Evolutionary conservation across 345 rosid genomes (phyloP).

Genomic region (Draba incana): DNA sequence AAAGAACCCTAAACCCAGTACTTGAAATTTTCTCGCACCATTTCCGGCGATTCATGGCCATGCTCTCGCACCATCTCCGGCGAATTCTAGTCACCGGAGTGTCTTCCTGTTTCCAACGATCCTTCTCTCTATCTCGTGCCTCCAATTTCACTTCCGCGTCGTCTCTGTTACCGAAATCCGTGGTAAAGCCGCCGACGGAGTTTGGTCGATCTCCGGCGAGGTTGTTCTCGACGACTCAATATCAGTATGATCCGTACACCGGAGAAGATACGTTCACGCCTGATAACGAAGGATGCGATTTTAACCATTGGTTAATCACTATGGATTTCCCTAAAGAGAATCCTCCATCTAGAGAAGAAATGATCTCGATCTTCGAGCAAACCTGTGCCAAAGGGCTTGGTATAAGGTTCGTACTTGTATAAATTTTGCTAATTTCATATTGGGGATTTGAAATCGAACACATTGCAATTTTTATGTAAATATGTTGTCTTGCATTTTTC

Average conservation of each 20-base stretch:
- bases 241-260: slow-evolving; percentile 49
- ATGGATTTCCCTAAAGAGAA: slow-evolving; percentile 70
- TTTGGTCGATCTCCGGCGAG: slow-evolving; percentile 13
- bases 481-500: neutral
- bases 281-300: slow-evolving; percentile 87
- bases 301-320: slow-evolving; percentile 87
- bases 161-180: neutral
- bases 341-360: slow-evolving; percentile 59
- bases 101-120: slow-evolving; percentile 40
- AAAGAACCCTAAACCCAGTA: slow-evolving; percentile 27
- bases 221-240: slow-evolving; percentile 40
- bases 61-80: slow-evolving; percentile 53
- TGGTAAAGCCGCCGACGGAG: slow-evolving; percentile 32
- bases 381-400: slow-evolving; percentile 85
- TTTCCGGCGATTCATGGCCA: slow-evolving; percentile 42
- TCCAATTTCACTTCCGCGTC: neutral
- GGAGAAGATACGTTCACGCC: slow-evolving; percentile 74
- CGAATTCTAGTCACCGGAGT: slow-evolving; percentile 43
- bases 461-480: too few species aligned
- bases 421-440: neutral
- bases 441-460: neutral
- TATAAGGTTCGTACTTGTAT: slow-evolving; percentile 49
- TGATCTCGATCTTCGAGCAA: slow-evolving; percentile 72
- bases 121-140: slow-evolving; percentile 27
- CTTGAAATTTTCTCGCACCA: neutral